Base-by-base conservation (phyloP, 2,329 filamentous ascomycete species). In the Penicillium sp. region DNA sequence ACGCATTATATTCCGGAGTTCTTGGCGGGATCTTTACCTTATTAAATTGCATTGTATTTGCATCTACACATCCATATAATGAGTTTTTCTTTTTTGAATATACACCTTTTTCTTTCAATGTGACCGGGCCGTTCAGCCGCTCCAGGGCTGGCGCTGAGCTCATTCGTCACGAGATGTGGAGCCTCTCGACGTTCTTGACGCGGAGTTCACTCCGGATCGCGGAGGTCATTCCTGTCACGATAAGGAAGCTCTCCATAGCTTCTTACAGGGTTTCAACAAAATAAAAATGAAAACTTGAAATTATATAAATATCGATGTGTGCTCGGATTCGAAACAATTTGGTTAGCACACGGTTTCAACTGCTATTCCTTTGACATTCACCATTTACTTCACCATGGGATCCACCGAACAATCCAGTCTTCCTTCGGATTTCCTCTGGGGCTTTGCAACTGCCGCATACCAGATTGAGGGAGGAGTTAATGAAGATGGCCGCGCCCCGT, bases 381-480 rank as follows among this genome's bases (percentile, higher is more conserved):
- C 13, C 15, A 29, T 39, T 52, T 29, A 41, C n/a, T 42, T 12
- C 57, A 61, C 41, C 25, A 72, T 72, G 70, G 69, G 68, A 33
- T 70, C 67, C 31, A 64, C 64, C 39, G 56, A 60, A 13, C 54
- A 67, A 33, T 70, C 70, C 35, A 70, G 64, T 58, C 80, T 91
- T 55, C 86, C 86, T 39, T 81, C 82, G 55, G 87, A 90, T 73
- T 91, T 93, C 74, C 77, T 86, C 60, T 92, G 89, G 89, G 89
- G 89, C 53, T 92, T 91, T 75, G 89, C 89, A 68, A 93, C 89
- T 39, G 89, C 89, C 61, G 82, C 91, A 72, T 96, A 94, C 79
- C 91, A 96, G 74, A 89, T 96, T 66, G 91, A 96, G 79, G 91
- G 91, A 57, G 86, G 86, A 48, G 80, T 83, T 39, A 80, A 88